Base-by-base conservation (phyloP, 2,329 filamentous ascomycete species). In the Alternaria incomplexa region DNA sequence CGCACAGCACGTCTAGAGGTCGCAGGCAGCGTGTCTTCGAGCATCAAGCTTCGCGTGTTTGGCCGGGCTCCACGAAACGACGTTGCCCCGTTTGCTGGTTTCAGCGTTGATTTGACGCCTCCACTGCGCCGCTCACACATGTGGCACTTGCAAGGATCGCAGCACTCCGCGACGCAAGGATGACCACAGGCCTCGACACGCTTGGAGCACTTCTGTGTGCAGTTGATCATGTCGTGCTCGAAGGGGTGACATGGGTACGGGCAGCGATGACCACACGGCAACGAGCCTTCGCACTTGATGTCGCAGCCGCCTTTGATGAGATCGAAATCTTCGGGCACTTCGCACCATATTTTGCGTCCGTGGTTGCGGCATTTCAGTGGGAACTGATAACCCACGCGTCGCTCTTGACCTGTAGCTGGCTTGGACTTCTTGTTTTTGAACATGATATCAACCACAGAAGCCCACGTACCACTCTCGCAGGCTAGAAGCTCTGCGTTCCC, bases 341-440 rank as follows among this genome's bases (percentile, higher is more conserved):
- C 77, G 28, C 93, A 84, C 48, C 83, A 81, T 0, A 82, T 85
- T 26, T 82, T 83, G 2, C 75, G 81, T 0, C 79, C 73, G 73
- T 95, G 92, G 0, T 84, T 86, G 6, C 80, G 72, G 72, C 92
- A 96, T 6, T 83, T 83, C 13, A 94, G 75, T 1, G 90, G 90
- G 0, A 95, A 70, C 3, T 82, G 78, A n/a, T 77, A 81, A 1
- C 83, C 85, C 13, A 88, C 61, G 3, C 82, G 80, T n/a, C 68
- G 70, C 51, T 62, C 63, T 13, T 74, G 71, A 20, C 70, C 67
- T 7, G 54, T 64, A 6, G 55, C 61, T 3, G 69, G 65, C 17
- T 76, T 77, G 5, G 72, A 64, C 45, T 83, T 82, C 44, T 83
- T 81, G 54, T 61, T 65, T 0, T 70, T 60, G 3, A 73, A 72